Base-by-base conservation (phyloP, 2,329 filamentous ascomycete species). In the Cyphellophora attinorum region DNA sequence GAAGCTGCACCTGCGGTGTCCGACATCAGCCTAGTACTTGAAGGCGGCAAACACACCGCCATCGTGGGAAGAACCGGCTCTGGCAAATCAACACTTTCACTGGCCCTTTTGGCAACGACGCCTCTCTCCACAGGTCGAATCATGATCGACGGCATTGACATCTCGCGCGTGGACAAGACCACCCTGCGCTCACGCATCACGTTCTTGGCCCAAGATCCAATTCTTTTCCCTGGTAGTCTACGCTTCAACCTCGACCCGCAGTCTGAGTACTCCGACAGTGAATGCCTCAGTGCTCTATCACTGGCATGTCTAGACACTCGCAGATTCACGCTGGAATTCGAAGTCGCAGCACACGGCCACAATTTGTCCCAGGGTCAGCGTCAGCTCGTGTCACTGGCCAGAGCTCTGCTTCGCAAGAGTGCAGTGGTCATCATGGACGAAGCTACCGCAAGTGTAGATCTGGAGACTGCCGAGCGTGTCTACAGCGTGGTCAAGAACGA, bases 11-110 rank as follows among this genome's bases (percentile, higher is more conserved):
- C 81, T 0, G 81, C 85, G 0, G 60, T 94, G 1, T 61, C 67
- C 5, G 65, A 79, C 29, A 66, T 93, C 17, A 76, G 73, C 0
- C 77, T 94, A 41, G 73, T 67, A 2, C 85, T 94, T 34, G 81
- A 82, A 2, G 81, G 79, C 0, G 83, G 85, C 1, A 80, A 82
- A 35, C 79, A 81, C 33, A 83, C 83, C 1, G 85, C 84, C 0
- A 69, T 93, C 13, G 81, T 88, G 8, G 85, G 85, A 2, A 75
- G 85, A 6, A 93, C 85, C 0, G 60, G 82, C 0, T 85, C 81
- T 4, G 85, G 85, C 3, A 93, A 93, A 57, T 85, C 79, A 33
- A 93, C 85, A 0, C 70, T 89, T 2, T 75, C 76, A 0, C 57
- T 79, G 2, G 65, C 72, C 0, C 59, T 81, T 2, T 66, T 81